Conservation (phyloP, 2,329 filamentous ascomycete genomes). For the Sordariomycetes sp. region DNA sequence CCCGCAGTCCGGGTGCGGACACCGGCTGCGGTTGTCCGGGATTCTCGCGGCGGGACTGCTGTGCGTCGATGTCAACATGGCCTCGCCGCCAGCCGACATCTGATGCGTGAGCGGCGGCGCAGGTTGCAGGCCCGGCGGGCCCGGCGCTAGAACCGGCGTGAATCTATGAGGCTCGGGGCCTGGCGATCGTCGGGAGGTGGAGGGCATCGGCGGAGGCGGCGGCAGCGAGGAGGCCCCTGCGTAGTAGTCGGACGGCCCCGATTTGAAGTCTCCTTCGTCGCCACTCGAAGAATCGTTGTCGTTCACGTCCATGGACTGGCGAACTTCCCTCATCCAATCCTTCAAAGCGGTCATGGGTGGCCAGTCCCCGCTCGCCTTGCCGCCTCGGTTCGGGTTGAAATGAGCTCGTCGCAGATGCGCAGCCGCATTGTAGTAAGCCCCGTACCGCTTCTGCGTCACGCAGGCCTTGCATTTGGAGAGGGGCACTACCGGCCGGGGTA, state of each 20-base stretch:
- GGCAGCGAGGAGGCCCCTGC: slow-evolving; percentile 7
- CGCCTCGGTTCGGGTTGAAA: slow-evolving; percentile 43
- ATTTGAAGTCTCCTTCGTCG: slow-evolving; percentile 30
- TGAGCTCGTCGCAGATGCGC: slow-evolving; percentile 47
- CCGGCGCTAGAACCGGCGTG: background rate
- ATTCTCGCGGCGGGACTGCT: slow-evolving; percentile 19
- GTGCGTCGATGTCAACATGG: slow-evolving; percentile 1
- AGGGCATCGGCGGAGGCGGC: background rate
- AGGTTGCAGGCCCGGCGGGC: background rate
- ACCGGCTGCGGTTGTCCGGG: slow-evolving; percentile 33
- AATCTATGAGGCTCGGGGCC: background rate
- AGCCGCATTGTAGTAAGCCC: slow-evolving; percentile 48
- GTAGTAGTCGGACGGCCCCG: background rate
- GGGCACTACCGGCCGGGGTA: slow-evolving; percentile 37
- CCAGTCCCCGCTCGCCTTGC: slow-evolving; percentile 48
- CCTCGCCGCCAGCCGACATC: background rate
- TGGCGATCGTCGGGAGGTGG: background rate
- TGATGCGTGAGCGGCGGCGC: background rate
- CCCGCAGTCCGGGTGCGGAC: slow-evolving; percentile 47
- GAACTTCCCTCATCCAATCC: slow-evolving; percentile 51
- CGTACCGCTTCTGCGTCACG: slow-evolving; percentile 44
- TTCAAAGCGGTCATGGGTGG: slow-evolving; percentile 46
- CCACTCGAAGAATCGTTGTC: slow-evolving; percentile 34
- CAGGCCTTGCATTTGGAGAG: slow-evolving; percentile 46
- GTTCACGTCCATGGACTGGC: slow-evolving; percentile 36